Evolutionary conservation across 2,329 filamentous ascomycete species (phyloP).

Genomic region (Ceratocystis cubensis): DNA sequence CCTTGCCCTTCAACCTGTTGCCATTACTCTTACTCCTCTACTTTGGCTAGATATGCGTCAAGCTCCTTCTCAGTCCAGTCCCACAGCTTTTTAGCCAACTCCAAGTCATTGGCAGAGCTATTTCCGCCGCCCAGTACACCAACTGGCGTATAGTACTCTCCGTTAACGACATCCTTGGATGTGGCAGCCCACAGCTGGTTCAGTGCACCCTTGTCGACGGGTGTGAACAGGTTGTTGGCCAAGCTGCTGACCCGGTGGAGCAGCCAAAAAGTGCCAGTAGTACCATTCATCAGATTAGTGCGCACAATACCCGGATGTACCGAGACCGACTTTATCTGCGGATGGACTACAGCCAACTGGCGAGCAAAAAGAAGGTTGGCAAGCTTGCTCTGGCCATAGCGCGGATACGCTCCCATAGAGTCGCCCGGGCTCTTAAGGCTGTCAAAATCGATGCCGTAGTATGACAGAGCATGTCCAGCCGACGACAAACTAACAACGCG

Average conservation of each 20-base stretch:
- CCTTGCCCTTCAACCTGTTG: not conserved
- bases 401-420: slow-evolving; percentile 22
- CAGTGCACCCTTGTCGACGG: slow-evolving; percentile 28
- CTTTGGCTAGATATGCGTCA: slow-evolving; percentile 17
- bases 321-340: slow-evolving; percentile 24
- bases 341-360: slow-evolving; percentile 25
- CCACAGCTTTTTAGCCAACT: slow-evolving; percentile 28
- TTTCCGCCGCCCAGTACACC: slow-evolving; percentile 25
- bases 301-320: slow-evolving; percentile 26
- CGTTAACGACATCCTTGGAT: slow-evolving; percentile 27
- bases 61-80: slow-evolving; percentile 30
- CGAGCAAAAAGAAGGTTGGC: slow-evolving; percentile 27
- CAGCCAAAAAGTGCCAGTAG: slow-evolving; percentile 16
- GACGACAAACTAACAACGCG: slow-evolving; percentile 28
- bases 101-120: slow-evolving; percentile 24
- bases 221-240: slow-evolving; percentile 22
- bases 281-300: slow-evolving; percentile 25
- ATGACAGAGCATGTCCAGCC: slow-evolving; percentile 23
- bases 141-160: slow-evolving; percentile 29
- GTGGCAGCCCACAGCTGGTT: slow-evolving; percentile 36
- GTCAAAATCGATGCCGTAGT: slow-evolving; percentile 27
- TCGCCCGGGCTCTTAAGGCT: slow-evolving; percentile 24
- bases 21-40: not conserved
- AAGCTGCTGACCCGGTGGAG: slow-evolving; percentile 21
- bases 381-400: slow-evolving; percentile 28